Evolutionary conservation across 345 rosid genomes (phyloP).

Genomic region (Syzygium grande): DNA sequence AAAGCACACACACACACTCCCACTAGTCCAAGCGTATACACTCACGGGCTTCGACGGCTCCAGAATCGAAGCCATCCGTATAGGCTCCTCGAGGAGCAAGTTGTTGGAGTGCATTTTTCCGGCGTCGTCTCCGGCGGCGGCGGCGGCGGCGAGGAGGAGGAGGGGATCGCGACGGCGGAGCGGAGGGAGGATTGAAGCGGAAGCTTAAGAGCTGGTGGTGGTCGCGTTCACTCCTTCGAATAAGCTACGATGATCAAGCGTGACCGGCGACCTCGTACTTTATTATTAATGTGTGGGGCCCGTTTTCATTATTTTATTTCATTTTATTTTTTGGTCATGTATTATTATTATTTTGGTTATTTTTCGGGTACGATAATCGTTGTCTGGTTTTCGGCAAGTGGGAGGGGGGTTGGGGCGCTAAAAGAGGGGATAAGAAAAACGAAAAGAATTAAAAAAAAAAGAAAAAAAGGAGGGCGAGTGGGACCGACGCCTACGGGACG

Average conservation of each 20-base stretch:
- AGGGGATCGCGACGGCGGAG: background rate
- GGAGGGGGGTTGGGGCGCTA: too few relatives aligned
- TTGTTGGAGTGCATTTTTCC: slow-evolving; percentile 27
- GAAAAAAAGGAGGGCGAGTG: too few relatives aligned
- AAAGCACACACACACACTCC: background rate
- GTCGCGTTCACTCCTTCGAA: background rate
- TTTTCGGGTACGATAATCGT: background rate
- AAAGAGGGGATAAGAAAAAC: too few relatives aligned
- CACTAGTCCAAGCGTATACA: background rate
- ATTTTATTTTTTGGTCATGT: background rate
- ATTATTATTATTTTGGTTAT: background rate
- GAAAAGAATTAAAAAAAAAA: too few relatives aligned
- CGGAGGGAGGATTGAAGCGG: background rate
- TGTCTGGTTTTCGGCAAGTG: background rate
- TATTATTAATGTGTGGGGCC: background rate
- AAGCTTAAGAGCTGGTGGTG: background rate
- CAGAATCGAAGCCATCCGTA: slow-evolving; percentile 56
- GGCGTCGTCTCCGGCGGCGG: background rate
- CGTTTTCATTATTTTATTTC: background rate
- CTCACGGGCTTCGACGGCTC: slow-evolving; percentile 59
- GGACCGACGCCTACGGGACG: background rate
- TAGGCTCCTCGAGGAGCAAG: slow-evolving; percentile 53
- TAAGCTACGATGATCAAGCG: background rate
- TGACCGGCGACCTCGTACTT: background rate
- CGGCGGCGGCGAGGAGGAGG: background rate